A percentile compares a stretch with the other conserved stretches of the same genome.
Conservation (phyloP, 2,329 filamentous ascomycete genomes). For the Elsinoe arachidis region DNA sequence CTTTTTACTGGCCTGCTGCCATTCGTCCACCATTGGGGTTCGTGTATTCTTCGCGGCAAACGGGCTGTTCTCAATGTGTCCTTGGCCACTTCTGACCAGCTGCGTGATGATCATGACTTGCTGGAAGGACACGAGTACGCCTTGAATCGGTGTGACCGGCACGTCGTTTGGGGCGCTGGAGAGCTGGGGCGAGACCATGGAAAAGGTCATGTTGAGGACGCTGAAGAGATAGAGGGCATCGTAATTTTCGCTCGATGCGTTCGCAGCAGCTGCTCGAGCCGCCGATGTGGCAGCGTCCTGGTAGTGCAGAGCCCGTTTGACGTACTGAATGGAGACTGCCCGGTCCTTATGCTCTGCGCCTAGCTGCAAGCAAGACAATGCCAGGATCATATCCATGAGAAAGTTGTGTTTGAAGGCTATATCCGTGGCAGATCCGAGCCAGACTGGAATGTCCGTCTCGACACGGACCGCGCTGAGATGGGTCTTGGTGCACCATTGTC, state of each 20-base stretch:
- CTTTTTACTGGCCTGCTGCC: not conserved
- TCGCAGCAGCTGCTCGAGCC: not conserved
- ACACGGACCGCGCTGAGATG: not conserved
- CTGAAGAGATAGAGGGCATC: not conserved
- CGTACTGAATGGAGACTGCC: not conserved
- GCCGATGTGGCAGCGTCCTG: not conserved
- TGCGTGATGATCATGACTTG: not conserved
- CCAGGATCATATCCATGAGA: slow-evolving; percentile 5
- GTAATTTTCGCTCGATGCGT: not conserved
- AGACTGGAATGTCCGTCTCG: not conserved
- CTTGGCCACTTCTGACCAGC: not conserved
- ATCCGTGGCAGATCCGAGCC: not conserved
- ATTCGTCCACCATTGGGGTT: not conserved
- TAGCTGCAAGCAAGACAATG: not conserved
- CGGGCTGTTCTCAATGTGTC: not conserved
- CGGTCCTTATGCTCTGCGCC: not conserved
- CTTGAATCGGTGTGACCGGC: not conserved
- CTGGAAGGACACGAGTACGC: not conserved
- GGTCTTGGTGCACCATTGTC: slow-evolving; percentile 1
- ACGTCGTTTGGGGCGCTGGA: not conserved
- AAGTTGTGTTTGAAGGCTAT: slow-evolving; percentile 1
- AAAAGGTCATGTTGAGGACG: not conserved
- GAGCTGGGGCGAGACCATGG: slow-evolving; percentile 4
- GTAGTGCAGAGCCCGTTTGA: not conserved
- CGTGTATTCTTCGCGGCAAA: not conserved